Percentiles rank a stretch among this genome's conserved stretches.
Conservation (phyloP, 306 rosid genomes). For the Lablab purpureus region DNA sequence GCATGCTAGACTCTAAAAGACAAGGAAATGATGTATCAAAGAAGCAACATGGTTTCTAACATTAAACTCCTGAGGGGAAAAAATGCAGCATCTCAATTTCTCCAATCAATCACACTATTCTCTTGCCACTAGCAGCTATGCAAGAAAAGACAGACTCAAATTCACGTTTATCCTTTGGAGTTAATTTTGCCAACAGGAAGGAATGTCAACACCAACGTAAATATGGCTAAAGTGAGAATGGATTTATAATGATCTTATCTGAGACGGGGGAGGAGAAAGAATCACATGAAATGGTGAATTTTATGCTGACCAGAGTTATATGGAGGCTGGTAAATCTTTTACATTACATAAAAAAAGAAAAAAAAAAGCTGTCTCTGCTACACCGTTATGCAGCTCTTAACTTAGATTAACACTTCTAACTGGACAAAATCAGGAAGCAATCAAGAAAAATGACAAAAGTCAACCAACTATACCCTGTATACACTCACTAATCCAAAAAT, state of each 20-base stretch:
- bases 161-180: neutral
- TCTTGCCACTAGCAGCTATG: no score
- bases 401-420: conserved; percentile 39
- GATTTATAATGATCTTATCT: neutral
- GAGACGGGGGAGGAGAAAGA: neutral
- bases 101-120: no score
- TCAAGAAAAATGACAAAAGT: conserved; percentile 47
- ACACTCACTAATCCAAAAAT: conserved; percentile 73
- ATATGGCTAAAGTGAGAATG: neutral
- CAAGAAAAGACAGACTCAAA: no score
- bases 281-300: conserved; percentile 24
- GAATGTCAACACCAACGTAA: neutral
- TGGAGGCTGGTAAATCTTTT: conserved; percentile 39
- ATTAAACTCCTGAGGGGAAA: no score
- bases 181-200: neutral
- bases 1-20: no score
- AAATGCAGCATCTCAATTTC: no score
- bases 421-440: conserved; percentile 52
- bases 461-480: conserved; percentile 72
- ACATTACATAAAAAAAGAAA: conserved; percentile 47
- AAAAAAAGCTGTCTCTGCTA: conserved; percentile 45
- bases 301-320: conserved; percentile 32
- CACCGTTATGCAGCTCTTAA: conserved; percentile 50
- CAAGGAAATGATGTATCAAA: no score
- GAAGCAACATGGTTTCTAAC: no score